Conservation (phyloP, 2,329 filamentous ascomycete species). For the Diplodia seriata region DNA sequence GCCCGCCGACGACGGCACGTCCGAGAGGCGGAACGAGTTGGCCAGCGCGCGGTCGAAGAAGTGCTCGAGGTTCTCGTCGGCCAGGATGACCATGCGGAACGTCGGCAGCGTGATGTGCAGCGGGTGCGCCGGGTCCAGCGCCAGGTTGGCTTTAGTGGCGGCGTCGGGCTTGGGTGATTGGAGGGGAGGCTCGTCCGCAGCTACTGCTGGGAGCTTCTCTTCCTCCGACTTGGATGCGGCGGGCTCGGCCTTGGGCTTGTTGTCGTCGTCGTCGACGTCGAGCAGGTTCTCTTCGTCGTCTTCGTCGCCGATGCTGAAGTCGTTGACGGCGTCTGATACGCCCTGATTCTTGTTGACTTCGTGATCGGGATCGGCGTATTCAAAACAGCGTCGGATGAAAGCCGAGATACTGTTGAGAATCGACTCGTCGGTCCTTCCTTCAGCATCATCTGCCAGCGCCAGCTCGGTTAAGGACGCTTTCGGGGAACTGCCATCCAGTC, state of each 20-base stretch:
- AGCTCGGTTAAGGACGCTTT: constrained; percentile 65
- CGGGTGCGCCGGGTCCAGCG: constrained; percentile 89
- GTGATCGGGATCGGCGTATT: constrained; percentile 94
- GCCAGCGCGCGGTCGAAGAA: constrained; percentile 98
- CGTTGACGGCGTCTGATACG: constrained; percentile 55
- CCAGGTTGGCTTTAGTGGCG: constrained; percentile 71
- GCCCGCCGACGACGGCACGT: constrained; percentile 64
- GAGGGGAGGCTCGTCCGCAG: constrained; percentile 34
- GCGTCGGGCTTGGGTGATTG: constrained; percentile 40
- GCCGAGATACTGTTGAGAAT: constrained; percentile 93
- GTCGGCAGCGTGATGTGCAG: constrained; percentile 95
- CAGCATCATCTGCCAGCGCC: constrained; percentile 41
- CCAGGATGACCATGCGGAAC: constrained; percentile 97
- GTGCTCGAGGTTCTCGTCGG: constrained; percentile 92
- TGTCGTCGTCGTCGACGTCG: constrained; percentile 60
- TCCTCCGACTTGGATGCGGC: constrained; percentile 36
- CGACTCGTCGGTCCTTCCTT: constrained; percentile 68
- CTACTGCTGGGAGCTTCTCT: too few species aligned
- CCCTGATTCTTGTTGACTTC: constrained; percentile 56
- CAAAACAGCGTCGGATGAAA: constrained; percentile 95
- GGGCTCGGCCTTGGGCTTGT: constrained; percentile 36
- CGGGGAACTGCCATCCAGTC: constrained; percentile 78
- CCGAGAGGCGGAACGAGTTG: constrained; percentile 86
- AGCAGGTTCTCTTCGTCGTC: constrained; percentile 65
- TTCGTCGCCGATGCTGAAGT: constrained; percentile 78